These are phyloP conservation scores for Aspergillus udagawae DNA, from an alignment of 2,329 filamentous ascomycete genomes.

Conservation along the genomic window DNA sequence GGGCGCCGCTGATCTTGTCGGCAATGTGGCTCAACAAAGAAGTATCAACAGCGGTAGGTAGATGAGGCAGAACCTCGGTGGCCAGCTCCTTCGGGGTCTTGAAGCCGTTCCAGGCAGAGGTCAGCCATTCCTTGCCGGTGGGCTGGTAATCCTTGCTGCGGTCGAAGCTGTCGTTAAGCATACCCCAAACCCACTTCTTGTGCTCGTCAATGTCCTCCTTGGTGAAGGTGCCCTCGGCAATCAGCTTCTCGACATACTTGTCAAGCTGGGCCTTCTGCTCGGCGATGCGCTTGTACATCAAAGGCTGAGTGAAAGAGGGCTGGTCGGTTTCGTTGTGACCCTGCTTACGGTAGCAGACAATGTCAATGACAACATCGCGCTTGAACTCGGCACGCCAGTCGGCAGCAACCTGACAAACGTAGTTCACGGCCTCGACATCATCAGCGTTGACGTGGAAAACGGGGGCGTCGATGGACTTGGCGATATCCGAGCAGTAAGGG, in stretches of 20 bases:
- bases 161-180: conserved; percentile 96
- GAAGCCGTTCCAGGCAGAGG: conserved; percentile 98
- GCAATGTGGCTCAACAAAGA: conserved; percentile 77
- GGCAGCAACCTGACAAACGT: conserved; percentile 91
- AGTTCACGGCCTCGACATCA: conserved; percentile 97
- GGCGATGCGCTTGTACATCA: conserved; percentile 98
- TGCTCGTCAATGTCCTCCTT: conserved; percentile 98
- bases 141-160: conserved; percentile 98
- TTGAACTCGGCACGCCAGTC: conserved; percentile 99
- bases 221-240: conserved; percentile 90
- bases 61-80: conserved; percentile 87
- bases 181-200: conserved; percentile 99
- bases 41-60: conserved; percentile 73
- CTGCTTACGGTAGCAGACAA: conserved; percentile 98
- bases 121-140: conserved; percentile 96
- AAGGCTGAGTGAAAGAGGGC: conserved; percentile 97
- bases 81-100: conserved; percentile 97
- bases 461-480: conserved; percentile 96
- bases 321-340: conserved; percentile 99
- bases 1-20: conserved; percentile 69
- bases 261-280: conserved; percentile 80
- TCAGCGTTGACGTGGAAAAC: conserved; percentile 99
- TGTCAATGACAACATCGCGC: conserved; percentile 94
- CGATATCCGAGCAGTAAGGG: conserved; percentile 98
- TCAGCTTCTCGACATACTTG: conserved; percentile 85